Evolutionary conservation across 768 basidiomycete species (phyloP).

Genomic region (Lactarius tabidus): DNA sequence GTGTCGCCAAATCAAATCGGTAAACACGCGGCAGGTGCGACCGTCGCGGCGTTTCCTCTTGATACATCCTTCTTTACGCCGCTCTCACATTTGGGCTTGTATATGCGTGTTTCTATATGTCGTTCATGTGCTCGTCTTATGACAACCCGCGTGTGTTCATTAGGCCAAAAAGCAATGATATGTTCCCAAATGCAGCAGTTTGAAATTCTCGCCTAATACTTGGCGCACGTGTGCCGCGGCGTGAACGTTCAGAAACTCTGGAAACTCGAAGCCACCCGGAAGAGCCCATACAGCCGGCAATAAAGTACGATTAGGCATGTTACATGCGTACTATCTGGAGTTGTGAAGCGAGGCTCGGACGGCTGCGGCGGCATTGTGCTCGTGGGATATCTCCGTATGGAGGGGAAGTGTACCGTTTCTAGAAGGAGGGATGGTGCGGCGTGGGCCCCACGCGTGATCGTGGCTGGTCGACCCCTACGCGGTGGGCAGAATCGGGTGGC

Average conservation of each 20-base stretch:
- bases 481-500: slow-evolving; percentile 1
- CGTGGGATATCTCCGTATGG: slow-evolving; percentile 12
- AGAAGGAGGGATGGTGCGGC: background rate
- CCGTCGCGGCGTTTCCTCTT: slow-evolving; percentile 2
- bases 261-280: slow-evolving; percentile 7
- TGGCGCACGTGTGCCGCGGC: slow-evolving; percentile 15
- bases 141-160: slow-evolving; percentile 9
- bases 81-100: slow-evolving; percentile 3
- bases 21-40: slow-evolving; percentile 45
- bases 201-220: slow-evolving; percentile 13
- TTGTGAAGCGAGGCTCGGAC: slow-evolving; percentile 10
- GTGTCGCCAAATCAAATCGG: slow-evolving; percentile 99
- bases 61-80: slow-evolving; percentile 10
- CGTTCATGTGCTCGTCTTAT: slow-evolving; percentile 14
- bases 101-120: slow-evolving; percentile 15
- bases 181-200: slow-evolving; percentile 11
- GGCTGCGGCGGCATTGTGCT: slow-evolving; percentile 6
- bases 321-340: slow-evolving; percentile 4
- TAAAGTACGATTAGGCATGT: slow-evolving; percentile 1
- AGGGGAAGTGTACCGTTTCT: background rate
- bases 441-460: slow-evolving; percentile 9
- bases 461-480: too few species aligned
- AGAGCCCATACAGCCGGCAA: background rate
- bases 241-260: slow-evolving; percentile 3
- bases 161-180: slow-evolving; percentile 8